Evolutionary conservation across 2,329 filamentous ascomycete species (phyloP).

Genomic region (Botrytis sinoallii): DNA sequence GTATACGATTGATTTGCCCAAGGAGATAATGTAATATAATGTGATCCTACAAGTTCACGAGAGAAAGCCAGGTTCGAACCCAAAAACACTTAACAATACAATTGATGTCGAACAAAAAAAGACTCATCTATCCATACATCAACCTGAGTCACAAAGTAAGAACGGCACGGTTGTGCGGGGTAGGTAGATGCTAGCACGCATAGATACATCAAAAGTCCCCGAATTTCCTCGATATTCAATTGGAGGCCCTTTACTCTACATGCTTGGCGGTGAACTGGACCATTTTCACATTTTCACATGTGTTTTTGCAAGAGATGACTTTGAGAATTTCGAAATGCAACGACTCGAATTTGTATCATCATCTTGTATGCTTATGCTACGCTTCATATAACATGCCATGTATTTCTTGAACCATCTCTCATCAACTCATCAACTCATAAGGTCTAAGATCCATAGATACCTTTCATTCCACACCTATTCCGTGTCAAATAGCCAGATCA

Average conservation of each 20-base stretch:
- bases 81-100: no score
- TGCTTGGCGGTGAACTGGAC: neutral
- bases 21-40: neutral
- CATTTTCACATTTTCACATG: neutral
- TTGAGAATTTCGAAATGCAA: neutral
- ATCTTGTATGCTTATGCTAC: neutral
- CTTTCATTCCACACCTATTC: neutral
- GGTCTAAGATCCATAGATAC: neutral
- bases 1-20: neutral
- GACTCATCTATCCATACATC: neutral
- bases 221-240: neutral
- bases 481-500: neutral
- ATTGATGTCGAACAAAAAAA: neutral
- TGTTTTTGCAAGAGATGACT: neutral
- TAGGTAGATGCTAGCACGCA: neutral
- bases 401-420: neutral
- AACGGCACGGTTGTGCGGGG: neutral
- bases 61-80: no score
- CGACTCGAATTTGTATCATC: neutral
- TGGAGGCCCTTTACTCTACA: neutral
- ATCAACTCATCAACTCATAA: constrained; percentile 13
- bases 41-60: no score
- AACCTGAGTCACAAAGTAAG: neutral
- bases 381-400: neutral
- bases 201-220: neutral